Base-by-base conservation (phyloP, 2,329 filamentous ascomycete genomes). In the Talaromyces amestolkiae region DNA sequence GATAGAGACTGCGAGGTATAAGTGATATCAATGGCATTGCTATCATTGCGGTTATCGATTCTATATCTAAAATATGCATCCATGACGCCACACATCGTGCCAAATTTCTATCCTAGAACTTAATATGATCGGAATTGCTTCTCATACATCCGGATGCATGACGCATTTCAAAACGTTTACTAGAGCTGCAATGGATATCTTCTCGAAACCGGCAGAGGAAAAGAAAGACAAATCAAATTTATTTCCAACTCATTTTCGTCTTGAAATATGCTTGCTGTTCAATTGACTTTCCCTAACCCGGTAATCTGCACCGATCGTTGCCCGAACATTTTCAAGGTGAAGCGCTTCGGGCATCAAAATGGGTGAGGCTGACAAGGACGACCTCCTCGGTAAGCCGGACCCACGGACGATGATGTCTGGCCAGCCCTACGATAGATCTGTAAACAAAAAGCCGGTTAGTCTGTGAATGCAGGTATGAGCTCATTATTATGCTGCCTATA, bases 331-430 rank as follows among this genome's bases (percentile, higher is more conserved):
- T 13, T 51, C 27, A 61, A 61, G 61, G 61, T 41, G 61, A 63
- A 43, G 61, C 61, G 37, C 22, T 63, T 63, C 61, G 61, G 61
- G 61, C 61, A 63, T 63, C 61, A 63, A 63, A 35, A 33, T 56
- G 27, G 19, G 37, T 47, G 51, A 63, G 61, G 61, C 61, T 63
- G 49, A 53, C 45, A 41, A 41, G 22, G 19, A 22, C 47, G 22
- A n/a, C 11, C 15, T 35, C 43, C 9, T 24, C 58, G 53, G 53
- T 56, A 61, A 53, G 33, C 45, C 59, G 59, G 59, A 47, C 45
- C 59, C n/a, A 39, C 53, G 22, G 35, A 27, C 27, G 56, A 59
- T 59, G 39, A 33, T 59, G 9, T 37, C 56, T 59, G 22, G 39
- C 56, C 56, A 63, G 61, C 61, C 61, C 61, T 63, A 62, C 31